Percentiles rank a stretch among this genome's conserved stretches.
phyloP scores from a whole-genome alignment of 75 land plant genomes.

The Cupressus sempervirens region DNA sequence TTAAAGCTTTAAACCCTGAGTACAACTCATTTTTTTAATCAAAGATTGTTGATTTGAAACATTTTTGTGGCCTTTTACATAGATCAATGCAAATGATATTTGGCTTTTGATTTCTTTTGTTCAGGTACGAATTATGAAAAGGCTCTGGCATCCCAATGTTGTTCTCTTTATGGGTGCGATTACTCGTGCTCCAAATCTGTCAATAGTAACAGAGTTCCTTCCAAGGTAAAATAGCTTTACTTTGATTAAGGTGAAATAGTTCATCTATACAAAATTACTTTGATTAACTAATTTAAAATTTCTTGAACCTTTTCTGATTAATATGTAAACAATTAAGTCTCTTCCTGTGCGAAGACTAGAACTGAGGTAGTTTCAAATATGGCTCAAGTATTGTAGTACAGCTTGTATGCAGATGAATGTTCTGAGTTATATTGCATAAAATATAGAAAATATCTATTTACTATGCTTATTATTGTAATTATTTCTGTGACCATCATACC shows the following conservation, averaged over 20 bases:
- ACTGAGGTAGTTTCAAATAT: neutral
- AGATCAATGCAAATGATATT: neutral
- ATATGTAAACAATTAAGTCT: neutral
- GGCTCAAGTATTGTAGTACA: neutral
- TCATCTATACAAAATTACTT: no score
- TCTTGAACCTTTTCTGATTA: neutral
- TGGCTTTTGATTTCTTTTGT: slow-evolving; percentile 13
- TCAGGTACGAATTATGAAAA: slow-evolving; percentile 80
- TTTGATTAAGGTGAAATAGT: no score
- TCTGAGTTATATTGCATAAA: neutral
- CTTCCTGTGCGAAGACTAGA: neutral
- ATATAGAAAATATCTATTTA: neutral
- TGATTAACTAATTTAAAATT: neutral
- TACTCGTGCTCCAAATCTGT: slow-evolving; percentile 70
- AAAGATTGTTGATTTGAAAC: neutral
- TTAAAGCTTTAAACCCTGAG: neutral
- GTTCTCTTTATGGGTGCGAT: slow-evolving; percentile 95
- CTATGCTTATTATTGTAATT: neutral
- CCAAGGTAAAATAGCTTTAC: slow-evolving; percentile 46
- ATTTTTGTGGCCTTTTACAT: neutral
- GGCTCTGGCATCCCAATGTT: slow-evolving; percentile 81
- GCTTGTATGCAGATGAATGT: neutral
- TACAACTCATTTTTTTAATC: neutral
- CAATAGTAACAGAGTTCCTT: slow-evolving; percentile 88
- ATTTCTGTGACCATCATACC: neutral